A percentile compares a stretch with the other conserved stretches of the same genome.
Conservation (phyloP, 2,329 filamentous ascomycete species). For the Elsinoe batatas region DNA sequence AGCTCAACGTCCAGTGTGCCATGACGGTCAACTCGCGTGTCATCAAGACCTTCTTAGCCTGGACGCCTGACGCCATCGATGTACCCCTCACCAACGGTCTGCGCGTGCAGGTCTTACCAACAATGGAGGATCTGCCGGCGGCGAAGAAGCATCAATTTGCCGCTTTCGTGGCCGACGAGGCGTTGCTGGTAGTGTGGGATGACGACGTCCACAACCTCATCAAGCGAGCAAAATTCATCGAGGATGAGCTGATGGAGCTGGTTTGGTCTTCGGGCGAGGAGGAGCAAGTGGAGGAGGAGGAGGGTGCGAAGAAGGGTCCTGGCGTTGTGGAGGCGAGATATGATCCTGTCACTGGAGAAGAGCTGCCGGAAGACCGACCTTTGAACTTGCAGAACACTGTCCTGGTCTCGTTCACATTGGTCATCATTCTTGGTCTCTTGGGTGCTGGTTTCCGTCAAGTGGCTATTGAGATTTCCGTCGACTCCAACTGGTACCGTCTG, state of each 20-base stretch:
- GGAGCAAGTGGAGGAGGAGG: constrained; percentile 47
- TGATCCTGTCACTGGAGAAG: constrained; percentile 62
- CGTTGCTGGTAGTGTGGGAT: constrained; percentile 70
- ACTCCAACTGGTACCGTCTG: constrained; percentile 52
- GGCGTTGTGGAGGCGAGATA: constrained; percentile 46
- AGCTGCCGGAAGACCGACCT: constrained; percentile 54
- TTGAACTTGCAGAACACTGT: constrained; percentile 61
- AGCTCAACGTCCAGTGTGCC: constrained; percentile 66
- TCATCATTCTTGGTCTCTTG: constrained; percentile 55
- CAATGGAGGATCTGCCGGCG: constrained; percentile 57
- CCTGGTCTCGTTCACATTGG: constrained; percentile 56
- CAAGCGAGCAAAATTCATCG: constrained; percentile 59
- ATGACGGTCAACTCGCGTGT: constrained; percentile 75
- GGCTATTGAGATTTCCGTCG: constrained; percentile 57
- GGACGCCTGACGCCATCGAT: constrained; percentile 61
- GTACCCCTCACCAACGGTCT: constrained; percentile 68
- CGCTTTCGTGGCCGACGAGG: constrained; percentile 63
- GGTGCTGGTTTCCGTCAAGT: constrained; percentile 62
- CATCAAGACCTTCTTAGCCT: constrained; percentile 67
- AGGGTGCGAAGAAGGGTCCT: constrained; percentile 38
- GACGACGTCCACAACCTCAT: constrained; percentile 66
- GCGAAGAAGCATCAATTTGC: constrained; percentile 73
- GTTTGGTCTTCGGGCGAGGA: constrained; percentile 56
- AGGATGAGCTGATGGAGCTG: constrained; percentile 66
- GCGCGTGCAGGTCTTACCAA: constrained; percentile 65